phyloP scores from a whole-genome alignment of 495 filamentous ascomycete species.

The Articulospora tetracladia region DNA sequence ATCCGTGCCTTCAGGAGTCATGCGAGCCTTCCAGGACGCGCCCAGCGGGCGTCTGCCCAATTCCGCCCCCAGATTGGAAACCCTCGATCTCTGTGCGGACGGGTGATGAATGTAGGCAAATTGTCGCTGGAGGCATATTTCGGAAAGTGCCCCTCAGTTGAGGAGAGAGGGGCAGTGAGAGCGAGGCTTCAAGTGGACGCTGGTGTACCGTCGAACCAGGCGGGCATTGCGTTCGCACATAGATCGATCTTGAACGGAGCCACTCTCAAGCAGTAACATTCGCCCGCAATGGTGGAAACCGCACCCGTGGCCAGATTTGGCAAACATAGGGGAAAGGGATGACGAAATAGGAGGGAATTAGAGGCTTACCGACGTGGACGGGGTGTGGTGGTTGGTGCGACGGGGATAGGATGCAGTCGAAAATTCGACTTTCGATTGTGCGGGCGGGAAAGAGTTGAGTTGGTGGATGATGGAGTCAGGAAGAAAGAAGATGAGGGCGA shows the following conservation, averaged over 20 bases:
- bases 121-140: background rate
- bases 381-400: conserved; percentile 3
- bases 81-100: background rate
- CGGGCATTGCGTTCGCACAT: too few relatives aligned
- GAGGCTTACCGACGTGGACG: conserved; percentile 16
- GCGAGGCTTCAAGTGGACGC: too few relatives aligned
- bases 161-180: background rate
- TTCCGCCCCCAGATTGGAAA: background rate
- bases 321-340: conserved; percentile 16
- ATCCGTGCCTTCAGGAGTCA: background rate
- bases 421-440: background rate
- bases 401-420: background rate
- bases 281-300: too few relatives aligned
- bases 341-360: conserved; percentile 19
- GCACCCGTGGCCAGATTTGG: conserved; percentile 1
- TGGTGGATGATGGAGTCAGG: background rate
- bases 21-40: background rate
- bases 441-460: background rate
- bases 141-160: conserved; percentile 8
- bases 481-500: background rate
- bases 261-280: background rate
- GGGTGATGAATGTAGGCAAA: background rate
- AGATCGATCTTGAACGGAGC: background rate
- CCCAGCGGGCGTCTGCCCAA: background rate
- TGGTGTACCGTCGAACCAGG: too few relatives aligned